Conservation (phyloP, 495 filamentous ascomycete genomes). For the Aspergillus hancockii region DNA sequence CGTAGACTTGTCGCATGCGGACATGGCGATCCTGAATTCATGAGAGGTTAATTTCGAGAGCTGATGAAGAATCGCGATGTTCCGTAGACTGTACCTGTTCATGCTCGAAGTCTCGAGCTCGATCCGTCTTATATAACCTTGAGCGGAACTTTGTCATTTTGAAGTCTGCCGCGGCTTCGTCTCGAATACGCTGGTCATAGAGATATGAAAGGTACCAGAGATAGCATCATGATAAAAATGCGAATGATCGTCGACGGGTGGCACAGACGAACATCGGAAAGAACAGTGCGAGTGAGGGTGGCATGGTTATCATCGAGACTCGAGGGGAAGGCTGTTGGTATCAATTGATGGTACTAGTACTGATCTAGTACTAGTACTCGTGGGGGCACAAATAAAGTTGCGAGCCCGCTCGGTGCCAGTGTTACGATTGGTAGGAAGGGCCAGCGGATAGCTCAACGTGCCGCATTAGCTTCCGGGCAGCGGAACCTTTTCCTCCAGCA, state of each 20-base stretch:
- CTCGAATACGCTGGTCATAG: neutral
- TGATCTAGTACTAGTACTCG: no score
- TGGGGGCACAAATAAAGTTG: neutral
- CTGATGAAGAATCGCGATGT: neutral
- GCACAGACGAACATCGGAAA: no score
- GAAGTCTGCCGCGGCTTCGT: neutral
- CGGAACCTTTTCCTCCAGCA: slow-evolving; percentile 9
- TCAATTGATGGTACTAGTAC: no score
- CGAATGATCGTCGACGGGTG: no score
- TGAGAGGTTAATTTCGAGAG: neutral
- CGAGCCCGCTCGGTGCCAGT: neutral
- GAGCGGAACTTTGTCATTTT: slow-evolving; percentile 41
- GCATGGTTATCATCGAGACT: no score
- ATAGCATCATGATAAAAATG: no score
- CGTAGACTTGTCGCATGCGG: slow-evolving; percentile 49
- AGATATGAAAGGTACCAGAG: neutral
- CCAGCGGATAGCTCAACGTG: neutral
- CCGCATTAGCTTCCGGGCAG: slow-evolving; percentile 17
- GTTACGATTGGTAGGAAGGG: neutral
- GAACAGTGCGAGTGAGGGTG: no score
- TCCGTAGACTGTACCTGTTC: slow-evolving; percentile 36
- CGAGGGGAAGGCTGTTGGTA: no score
- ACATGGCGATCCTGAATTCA: slow-evolving; percentile 45
- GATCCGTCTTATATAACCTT: slow-evolving; percentile 49
- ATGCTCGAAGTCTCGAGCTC: slow-evolving; percentile 51